Base-by-base conservation (phyloP, 768 basidiomycete species). In the Collybiopsis luxurians region DNA sequence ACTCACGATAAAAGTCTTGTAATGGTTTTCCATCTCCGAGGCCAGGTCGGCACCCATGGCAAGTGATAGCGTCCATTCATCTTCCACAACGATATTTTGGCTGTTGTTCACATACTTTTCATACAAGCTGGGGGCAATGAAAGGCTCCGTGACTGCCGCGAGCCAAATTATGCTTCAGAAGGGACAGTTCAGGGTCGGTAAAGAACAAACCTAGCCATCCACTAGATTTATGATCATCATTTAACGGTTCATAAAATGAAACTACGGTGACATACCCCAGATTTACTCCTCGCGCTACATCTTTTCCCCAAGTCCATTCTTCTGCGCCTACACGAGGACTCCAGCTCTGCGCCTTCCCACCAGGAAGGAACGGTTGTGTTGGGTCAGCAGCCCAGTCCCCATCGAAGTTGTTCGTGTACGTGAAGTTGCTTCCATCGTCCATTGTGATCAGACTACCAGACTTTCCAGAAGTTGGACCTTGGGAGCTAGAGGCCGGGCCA, bases 331-430 rank as follows among this genome's bases (percentile, higher is more conserved):
- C 71, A 64, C 88, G 83, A 67, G 86, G 85, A 53, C 74, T 82
- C 86, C 89, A 95, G n/a, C 80, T 84, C 65, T 95, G 90, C 2
- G 87, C 77, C 60, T 83, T 83, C 0, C 92, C 93, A 31, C 83
- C 82, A 64, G 82, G 78, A 63, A 80, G 82, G 70, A 92, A 89
- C 2, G 92, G 92, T 59, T 85, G 73, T 11, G 75, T 75, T 2
- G 87, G 81, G 69, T 94, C 84, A 62, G 75, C 78, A 48, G 84
- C 86, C 93, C 94, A 97, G 62, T 75, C 79, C 0, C 95, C 94
- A 53, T 90, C 92, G 63, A 90, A 90, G 7, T 77, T 52, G 67
- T 95, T 97, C 42, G 67, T 66, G 71, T 97, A 98, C 1, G 78
- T 86, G 73, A 93, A 90, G 2, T 79, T 88, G 3, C 84, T 78